These are phyloP conservation scores for Sugiyamaella boreocaroliniensis DNA, from an alignment of 805 yeast species.

Conservation along the genomic window DNA sequence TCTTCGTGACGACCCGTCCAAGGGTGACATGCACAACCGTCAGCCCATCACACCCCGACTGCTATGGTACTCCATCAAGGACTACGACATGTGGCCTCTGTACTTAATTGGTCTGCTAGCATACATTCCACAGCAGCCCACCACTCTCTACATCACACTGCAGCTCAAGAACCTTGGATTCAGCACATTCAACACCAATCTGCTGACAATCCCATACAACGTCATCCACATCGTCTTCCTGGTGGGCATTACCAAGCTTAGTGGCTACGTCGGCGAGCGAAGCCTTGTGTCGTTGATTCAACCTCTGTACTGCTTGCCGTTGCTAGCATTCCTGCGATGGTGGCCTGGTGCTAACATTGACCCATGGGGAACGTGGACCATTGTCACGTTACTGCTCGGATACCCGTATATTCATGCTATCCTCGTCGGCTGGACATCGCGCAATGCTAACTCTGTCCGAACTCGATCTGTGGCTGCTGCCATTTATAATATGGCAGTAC, in stretches of 20 bases:
- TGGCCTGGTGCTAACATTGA: constrained; percentile 34
- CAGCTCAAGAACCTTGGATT: constrained; percentile 46
- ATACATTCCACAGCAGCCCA: constrained; percentile 35
- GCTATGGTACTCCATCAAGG: constrained; percentile 38
- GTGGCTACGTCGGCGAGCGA: constrained; percentile 14
- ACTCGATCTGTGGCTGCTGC: constrained; percentile 61
- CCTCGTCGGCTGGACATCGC: constrained; percentile 53
- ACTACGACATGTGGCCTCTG: constrained; percentile 52
- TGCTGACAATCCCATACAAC: constrained; percentile 37
- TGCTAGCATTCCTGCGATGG: constrained; percentile 27
- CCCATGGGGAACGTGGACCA: constrained; percentile 29
- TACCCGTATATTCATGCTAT: constrained; percentile 45
- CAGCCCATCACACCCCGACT: constrained; percentile 41
- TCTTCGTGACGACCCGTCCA: constrained; percentile 56
- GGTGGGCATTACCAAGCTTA: constrained; percentile 12
- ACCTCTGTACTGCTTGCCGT: constrained; percentile 16
- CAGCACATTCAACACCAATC: constrained; percentile 45
- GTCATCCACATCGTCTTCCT: constrained; percentile 13
- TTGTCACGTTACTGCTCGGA: constrained; percentile 25
- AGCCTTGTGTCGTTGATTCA: constrained; percentile 11
- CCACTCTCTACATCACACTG: constrained; percentile 42
- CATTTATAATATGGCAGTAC: constrained; percentile 57
- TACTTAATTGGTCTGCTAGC: constrained; percentile 42
- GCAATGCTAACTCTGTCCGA: constrained; percentile 57
- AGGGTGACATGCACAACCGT: constrained; percentile 61